phyloP scores from a whole-genome alignment of 495 filamentous ascomycete genomes.

The Hyaloscypha finlandica region DNA sequence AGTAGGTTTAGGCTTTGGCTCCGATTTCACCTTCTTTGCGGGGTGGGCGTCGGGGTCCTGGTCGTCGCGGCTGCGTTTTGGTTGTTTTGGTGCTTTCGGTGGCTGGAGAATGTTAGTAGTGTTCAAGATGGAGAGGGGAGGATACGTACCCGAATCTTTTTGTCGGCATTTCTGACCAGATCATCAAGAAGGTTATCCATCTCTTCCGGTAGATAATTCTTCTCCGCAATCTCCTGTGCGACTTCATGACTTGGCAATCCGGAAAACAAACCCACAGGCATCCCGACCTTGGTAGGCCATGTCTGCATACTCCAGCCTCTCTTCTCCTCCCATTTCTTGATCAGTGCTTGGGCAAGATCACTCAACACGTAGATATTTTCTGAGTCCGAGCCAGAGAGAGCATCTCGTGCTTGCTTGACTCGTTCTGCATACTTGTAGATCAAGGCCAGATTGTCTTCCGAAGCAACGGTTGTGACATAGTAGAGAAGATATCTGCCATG shows the following conservation, averaged over 20 bases:
- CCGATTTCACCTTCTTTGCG: conserved; percentile 37
- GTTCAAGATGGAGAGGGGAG: neutral
- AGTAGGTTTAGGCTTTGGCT: conserved; percentile 10
- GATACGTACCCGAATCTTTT: conserved; percentile 47
- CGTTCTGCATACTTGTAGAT: conserved; percentile 93
- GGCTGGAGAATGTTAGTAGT: conserved; percentile 3
- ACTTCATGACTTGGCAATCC: conserved; percentile 72
- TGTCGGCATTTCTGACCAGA: conserved; percentile 45
- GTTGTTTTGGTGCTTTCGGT: neutral
- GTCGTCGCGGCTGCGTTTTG: conserved; percentile 52
- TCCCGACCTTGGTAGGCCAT: conserved; percentile 76
- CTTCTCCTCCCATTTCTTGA: conserved; percentile 79
- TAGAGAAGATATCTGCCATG: conserved; percentile 85
- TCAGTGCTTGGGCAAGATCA: conserved; percentile 81
- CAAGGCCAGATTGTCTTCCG: conserved; percentile 79
- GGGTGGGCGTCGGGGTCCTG: conserved; percentile 41
- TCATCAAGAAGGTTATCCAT: conserved; percentile 63
- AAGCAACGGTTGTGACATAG: conserved; percentile 82
- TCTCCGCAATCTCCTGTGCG: conserved; percentile 81
- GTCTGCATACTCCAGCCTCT: conserved; percentile 78
- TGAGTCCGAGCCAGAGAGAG: conserved; percentile 57
- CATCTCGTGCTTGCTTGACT: conserved; percentile 87
- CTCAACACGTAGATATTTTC: conserved; percentile 83
- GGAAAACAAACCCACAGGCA: conserved; percentile 77
- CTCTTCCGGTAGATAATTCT: conserved; percentile 79